Evolutionary conservation across 139 green algal genomes (phyloP).

Genomic region (Picochlorum sp.): DNA sequence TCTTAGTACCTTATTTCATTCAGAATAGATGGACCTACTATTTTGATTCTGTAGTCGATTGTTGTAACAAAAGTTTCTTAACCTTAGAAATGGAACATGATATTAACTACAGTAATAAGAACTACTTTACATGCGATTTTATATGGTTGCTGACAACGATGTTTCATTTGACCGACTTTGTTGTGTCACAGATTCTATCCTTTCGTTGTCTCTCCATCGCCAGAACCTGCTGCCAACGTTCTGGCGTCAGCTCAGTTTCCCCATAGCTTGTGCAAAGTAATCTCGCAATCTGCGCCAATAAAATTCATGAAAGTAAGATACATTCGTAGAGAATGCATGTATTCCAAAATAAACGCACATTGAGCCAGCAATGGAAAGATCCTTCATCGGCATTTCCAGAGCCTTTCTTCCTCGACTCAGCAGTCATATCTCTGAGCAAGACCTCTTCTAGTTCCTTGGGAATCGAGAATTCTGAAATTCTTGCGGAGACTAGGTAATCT

Average conservation of each 20-base stretch:
- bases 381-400: background rate
- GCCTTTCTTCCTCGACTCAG: conserved; percentile 18
- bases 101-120: too few relatives aligned
- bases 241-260: conserved; percentile 20
- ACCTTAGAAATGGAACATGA: too few relatives aligned
- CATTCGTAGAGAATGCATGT: too few relatives aligned
- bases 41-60: too few relatives aligned
- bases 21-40: too few relatives aligned
- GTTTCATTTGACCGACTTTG: background rate
- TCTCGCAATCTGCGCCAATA: conserved; percentile 6
- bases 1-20: too few relatives aligned
- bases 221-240: conserved; percentile 25
- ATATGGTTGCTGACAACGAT: too few relatives aligned
- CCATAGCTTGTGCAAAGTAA: conserved; percentile 33
- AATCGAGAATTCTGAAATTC: conserved; percentile 25
- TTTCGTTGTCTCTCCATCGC: conserved; percentile 23
- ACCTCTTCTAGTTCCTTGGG: conserved; percentile 2
- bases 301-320: background rate
- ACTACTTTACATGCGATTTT: too few relatives aligned
- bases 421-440: conserved; percentile 22
- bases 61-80: too few relatives aligned
- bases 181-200: conserved; percentile 8
- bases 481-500: conserved; percentile 22
- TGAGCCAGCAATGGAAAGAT: conserved; percentile 37
- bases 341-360: conserved; percentile 15